Base-by-base conservation (phyloP, 73 alveolate species). In the Blepharisma japonicum region DNA sequence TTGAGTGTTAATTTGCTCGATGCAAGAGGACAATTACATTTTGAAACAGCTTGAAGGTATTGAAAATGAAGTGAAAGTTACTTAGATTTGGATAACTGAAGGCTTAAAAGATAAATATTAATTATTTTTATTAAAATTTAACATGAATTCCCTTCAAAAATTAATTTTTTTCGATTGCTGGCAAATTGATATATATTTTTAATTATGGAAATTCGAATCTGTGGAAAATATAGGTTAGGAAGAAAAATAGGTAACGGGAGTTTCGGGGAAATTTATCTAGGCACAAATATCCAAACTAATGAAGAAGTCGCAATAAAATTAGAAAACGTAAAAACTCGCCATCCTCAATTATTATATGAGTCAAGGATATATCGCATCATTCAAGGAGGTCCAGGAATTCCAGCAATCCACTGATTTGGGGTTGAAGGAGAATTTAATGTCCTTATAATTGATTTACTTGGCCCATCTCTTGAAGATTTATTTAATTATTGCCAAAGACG, bases 361-460 rank as follows among this genome's bases (percentile, higher is more conserved):
- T 86, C 81, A 45, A 89, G 71, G 76, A 81, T 82, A 56, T 91
- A 68, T 77, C 80, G 90, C 68, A 71, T 85, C 39, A 79, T 92
- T 45, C 86, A 88, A 70, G 95, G 92, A 4, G 90, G 83, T 47
- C 85, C 79, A 68, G 99, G 99, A 45, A 90, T 91, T 48, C 98
- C 99, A 9, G 86, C 90, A 71, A 80, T 96, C 51, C 96, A 83
- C 85, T 97, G 97, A 98, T 94, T 87, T 80, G 98, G 97, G 39
- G 87, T 83, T 56, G 92, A 94, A 82, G 99, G 98, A 23, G 99
- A 96, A 83, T 94, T 85, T 90, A 96, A 97, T 84, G 92, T 96
- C 46, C 85, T 97, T 92, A 97, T 96, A 45, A 93, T 96, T 88
- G 99, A 97, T 71, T 77, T 95, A 18, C 94, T 97, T 27, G 99